Evolutionary conservation across 306 rosid species (phyloP), one percentile per base, ranked within the genome.

Genomic region (Luffa aegyptiaca): DNA sequence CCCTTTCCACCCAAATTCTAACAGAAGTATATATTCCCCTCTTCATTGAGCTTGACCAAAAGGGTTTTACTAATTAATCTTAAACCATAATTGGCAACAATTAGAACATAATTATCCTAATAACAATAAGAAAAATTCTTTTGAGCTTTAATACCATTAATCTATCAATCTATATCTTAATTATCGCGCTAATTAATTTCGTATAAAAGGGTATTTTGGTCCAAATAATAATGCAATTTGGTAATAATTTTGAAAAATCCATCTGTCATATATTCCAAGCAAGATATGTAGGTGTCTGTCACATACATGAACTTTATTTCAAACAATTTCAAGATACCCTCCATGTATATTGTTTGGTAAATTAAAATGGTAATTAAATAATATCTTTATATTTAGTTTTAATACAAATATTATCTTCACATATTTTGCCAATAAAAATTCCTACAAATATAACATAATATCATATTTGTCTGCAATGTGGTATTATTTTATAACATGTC

Each of bases 1-100:
- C 81, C 75, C 55, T 68, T 82, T 82, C 81, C n/a, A 56, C 45
- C 85, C 79, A 83, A 76, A 80, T 69, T 69, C 75, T 80, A 52
- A 53, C 68, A 44, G 57, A 80, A 81, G 63, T 56, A 53, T 55
- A 59, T 51, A 61, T n/a, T 80, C 75, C 53, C 53, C 7, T 21
- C 51, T 70, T 45, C n/a, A 42, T 42, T 70, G 36, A 20, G 58
- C 18, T 42, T 72, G 20, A 72, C 77, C 58, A 72, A 45, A 72
- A 26, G 21, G 41, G 7, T 16, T 48, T 46, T 42, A 13, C 56
- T 44, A 26, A 69, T 66, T 66, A 66, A 69, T n/a, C 9, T 48
- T 72, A 46, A 5, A 48, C 58, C 20, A 46, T 2, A 46, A 1
- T 39, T 21, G n/a, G 5, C 37, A 65, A 37, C 26, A 3, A 65